Base-by-base conservation (phyloP, 768 basidiomycete genomes). In the Cyclocybe aegerita region DNA sequence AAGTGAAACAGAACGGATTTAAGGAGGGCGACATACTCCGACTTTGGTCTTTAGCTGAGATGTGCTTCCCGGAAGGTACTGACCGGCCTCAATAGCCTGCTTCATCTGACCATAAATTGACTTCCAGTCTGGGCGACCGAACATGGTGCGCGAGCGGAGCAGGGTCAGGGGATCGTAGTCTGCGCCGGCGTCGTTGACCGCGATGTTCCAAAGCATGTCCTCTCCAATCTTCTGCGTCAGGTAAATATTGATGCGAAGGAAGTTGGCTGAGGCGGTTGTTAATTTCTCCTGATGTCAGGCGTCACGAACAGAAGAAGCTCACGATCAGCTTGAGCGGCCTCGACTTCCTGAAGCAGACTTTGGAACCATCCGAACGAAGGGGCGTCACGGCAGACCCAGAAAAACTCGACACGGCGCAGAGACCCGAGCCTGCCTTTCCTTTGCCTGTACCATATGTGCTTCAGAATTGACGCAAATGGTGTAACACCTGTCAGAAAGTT, bases 341-440 rank as follows among this genome's bases (percentile, higher is more conserved):
- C 94, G 40, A 97, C 85, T 65, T 93, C 86, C 61, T 88, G 86
- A 52, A 97, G 76, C 46, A 97, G 72, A 53, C 80, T 85, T 67
- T 95, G 91, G 81, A 98, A 96, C 94, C 94, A 97, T 60, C 92
- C 93, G 61, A 97, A 93, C n/a, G 90, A 90, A n/a, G 91, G 91
- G n/a, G 89, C 84, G 58, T 94, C 90, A 65, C 90, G 86, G 66
- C 87, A 90, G 55, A 92, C 81, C 94, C 93, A 96, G 73, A 96
- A 90, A 70, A 96, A 95, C 60, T 96, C 92, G 50, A 97, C 95
- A 38, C 89, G 83, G 46, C 87, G 85, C 49, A 98, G 83, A 30
- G 85, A 80, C 31, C 90, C 90, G 33, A 95, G 73, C 51, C 81
- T 78, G 37, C 87, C 86, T 49, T 77, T 79, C 71, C 83, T 85